These are phyloP conservation scores for Aleurites moluccanus DNA, from an alignment of 441 rosid genomes.

Conservation along the genomic window DNA sequence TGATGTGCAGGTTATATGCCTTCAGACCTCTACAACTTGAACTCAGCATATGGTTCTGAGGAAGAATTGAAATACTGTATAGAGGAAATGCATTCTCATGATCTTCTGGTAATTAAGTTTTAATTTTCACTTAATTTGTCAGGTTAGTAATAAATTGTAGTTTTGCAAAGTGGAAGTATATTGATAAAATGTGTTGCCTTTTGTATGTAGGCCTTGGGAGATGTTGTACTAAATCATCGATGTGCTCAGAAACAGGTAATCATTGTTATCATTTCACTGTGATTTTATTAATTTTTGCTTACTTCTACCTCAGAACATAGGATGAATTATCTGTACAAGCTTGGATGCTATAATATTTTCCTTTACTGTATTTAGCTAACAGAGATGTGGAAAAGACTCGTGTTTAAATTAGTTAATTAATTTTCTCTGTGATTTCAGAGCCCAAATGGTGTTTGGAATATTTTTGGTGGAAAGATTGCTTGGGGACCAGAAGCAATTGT, in stretches of 20 bases:
- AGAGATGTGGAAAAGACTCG: too few species aligned
- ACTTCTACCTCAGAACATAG: not conserved
- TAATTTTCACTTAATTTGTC: not conserved
- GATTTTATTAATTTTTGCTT: not conserved
- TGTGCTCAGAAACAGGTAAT: conserved; percentile 53
- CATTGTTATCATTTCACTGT: not conserved
- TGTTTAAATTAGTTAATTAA: not conserved
- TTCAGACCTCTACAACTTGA: conserved; percentile 58
- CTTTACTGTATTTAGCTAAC: too few species aligned
- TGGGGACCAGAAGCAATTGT: conserved; percentile 65
- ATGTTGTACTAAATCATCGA: conserved; percentile 53
- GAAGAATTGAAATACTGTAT: conserved; percentile 52
- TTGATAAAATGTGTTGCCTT: conserved; percentile 16
- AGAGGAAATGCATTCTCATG: conserved; percentile 50
- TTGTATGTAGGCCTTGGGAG: conserved; percentile 47
- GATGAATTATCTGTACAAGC: not conserved
- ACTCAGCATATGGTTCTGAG: conserved; percentile 49
- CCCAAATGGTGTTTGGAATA: conserved; percentile 57
- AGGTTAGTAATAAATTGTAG: not conserved
- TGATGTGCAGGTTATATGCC: conserved; percentile 53
- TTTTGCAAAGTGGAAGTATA: not conserved
- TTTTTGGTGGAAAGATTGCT: conserved; percentile 52
- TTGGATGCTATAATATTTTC: too few species aligned
- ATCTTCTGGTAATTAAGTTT: conserved; percentile 39
- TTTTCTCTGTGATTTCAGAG: conserved; percentile 34